Base-by-base conservation (phyloP, 805 yeast species). In the Candida michaelii region DNA sequence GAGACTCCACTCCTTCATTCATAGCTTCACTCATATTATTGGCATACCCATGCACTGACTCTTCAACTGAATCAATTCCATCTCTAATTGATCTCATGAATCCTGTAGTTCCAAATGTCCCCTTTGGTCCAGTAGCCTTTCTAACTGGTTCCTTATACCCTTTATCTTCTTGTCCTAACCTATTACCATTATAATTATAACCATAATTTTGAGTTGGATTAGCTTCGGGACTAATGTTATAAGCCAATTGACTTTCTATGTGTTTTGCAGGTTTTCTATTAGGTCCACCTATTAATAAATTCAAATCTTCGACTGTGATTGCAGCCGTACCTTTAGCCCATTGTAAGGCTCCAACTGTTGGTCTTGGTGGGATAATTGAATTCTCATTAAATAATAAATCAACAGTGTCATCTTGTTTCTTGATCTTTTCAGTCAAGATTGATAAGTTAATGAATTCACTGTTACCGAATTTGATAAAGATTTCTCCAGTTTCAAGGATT, bases 291-390 rank as follows among this genome's bases (percentile, higher is more conserved):
- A 91, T 72, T 33, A 88, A 56, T 10, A 55, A 42, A 45, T 85
- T 83, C 40, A 93, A 69, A 47, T 87, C 95, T 1, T 74, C 71
- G 16, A 75, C 60, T 2, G 81, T 66, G n/a, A 83, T 74, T 14
- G 79, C 79, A 0, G 84, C 67, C 34, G 60, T 66, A 2, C 97
- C 97, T 50, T 83, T 79, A 5, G 93, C 87, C 93, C 97, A 86
- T 60, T 84, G 91, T 33, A 86, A 69, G 0, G 93, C 77, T 27
- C 89, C 79, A 5, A 87, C 79, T 4, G 79, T 73, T 2, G 99
- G 99, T 36, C 98, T 73, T 24, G 79, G 77, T 1, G 96, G 95
- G 15, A 84, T 76, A 5, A 75, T 65, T 34, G 85, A 72, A 47
- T 80, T 77, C 18, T 79, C 83, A 54, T 86, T 84, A 65, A 83